phyloP scores from a whole-genome alignment of 371 early-diverging fungal species.

The Dinochytrium kinnereticum region DNA sequence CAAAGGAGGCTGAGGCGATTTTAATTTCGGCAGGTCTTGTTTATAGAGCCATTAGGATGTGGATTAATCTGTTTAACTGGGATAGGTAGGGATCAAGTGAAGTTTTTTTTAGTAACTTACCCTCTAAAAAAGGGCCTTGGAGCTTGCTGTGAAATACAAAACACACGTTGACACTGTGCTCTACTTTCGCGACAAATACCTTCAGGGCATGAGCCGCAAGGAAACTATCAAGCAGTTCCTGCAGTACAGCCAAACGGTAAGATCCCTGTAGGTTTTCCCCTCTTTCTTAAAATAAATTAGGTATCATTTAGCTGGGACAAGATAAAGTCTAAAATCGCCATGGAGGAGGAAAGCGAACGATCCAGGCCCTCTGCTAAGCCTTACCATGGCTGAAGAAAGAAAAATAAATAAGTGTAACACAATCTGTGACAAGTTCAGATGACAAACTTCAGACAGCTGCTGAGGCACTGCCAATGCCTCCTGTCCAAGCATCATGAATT shows the following conservation, averaged over 20 bases:
- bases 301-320: constrained; percentile 48
- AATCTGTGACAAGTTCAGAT: no score
- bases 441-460: no score
- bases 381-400: background rate
- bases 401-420: no score
- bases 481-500: no score
- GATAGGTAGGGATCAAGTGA: constrained; percentile 48
- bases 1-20: constrained; percentile 58
- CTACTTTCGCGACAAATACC: constrained; percentile 52
- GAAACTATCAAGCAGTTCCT: constrained; percentile 54
- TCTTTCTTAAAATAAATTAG: constrained; percentile 14
- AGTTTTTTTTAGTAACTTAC: background rate
- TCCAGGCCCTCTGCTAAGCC: constrained; percentile 1
- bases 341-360: constrained; percentile 49
- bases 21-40: constrained; percentile 47
- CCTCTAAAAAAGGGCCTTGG: constrained; percentile 50
- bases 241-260: constrained; percentile 50
- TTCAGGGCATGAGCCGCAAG: constrained; percentile 41
- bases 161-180: constrained; percentile 60
- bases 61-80: constrained; percentile 58
- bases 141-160: constrained; percentile 57
- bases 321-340: constrained; percentile 51
- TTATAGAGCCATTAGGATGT: constrained; percentile 55
- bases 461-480: no score
- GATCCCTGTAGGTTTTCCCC: background rate